Conservation (phyloP, 2,329 filamentous ascomycete genomes). For the Cephalotrichum gorgonifer region DNA sequence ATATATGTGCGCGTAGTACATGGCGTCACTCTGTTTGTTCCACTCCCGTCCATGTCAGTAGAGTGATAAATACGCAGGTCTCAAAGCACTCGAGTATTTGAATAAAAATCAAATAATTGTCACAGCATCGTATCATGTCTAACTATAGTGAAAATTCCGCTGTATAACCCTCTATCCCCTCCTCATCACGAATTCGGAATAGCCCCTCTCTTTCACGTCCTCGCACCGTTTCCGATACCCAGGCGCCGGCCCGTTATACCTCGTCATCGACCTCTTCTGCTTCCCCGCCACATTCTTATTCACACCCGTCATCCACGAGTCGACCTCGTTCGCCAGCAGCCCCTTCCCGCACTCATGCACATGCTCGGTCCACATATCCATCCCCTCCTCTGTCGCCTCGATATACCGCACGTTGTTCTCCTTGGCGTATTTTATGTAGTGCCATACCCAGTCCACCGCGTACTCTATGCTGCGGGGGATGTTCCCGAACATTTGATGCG, state of each 20-base stretch:
- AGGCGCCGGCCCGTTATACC: slow-evolving; percentile 33
- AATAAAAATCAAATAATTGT: too few relatives aligned
- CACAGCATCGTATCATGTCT: background rate
- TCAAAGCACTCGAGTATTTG: too few relatives aligned
- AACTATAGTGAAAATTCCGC: background rate
- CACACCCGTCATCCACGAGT: slow-evolving; percentile 45
- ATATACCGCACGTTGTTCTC: slow-evolving; percentile 54
- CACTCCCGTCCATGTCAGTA: too few relatives aligned
- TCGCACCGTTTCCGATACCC: slow-evolving; percentile 28
- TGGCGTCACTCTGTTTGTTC: background rate
- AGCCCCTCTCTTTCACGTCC: slow-evolving; percentile 17
- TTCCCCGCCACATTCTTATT: slow-evolving; percentile 38
- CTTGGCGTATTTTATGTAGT: slow-evolving; percentile 52
- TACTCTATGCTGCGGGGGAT: slow-evolving; percentile 39
- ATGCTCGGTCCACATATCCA: slow-evolving; percentile 34
- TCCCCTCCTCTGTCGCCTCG: slow-evolving; percentile 31
- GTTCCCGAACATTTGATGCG: slow-evolving; percentile 56
- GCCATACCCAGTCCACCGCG: slow-evolving; percentile 19
- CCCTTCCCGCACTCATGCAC: slow-evolving; percentile 34
- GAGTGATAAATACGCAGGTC: too few relatives aligned
- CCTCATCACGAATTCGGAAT: slow-evolving; percentile 11
- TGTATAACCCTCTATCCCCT: background rate
- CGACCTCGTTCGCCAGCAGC: slow-evolving; percentile 32
- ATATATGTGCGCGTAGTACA: too few relatives aligned
- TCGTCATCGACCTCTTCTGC: slow-evolving; percentile 30